Base-by-base conservation (phyloP, 2,329 filamentous ascomycete species). In the Thelonectria blattea region DNA sequence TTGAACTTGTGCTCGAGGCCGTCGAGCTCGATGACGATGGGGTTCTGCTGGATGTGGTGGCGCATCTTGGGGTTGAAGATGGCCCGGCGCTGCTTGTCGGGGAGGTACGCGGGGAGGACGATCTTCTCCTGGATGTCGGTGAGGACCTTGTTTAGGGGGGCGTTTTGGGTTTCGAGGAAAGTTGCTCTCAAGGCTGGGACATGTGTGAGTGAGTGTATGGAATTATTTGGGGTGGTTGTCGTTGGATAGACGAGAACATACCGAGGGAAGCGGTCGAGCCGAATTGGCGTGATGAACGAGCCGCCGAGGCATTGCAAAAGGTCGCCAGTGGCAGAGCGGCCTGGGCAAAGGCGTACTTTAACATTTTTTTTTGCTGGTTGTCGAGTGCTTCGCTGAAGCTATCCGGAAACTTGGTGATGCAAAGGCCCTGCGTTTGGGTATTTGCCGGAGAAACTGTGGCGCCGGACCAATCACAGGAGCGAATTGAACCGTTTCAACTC, bases 41-140 rank as follows among this genome's bases (percentile, higher is more conserved):
- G 84, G 70, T 88, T 84, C 37, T 78, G 74, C 60, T 82, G 75
- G 42, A 90, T 80, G 60, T 74, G 74, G 64, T 80, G 75, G 64
- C 78, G 75, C 72, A 81, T 77, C 62, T 79, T 80, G 14, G 71
- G 64, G 60, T 78, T 76, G 75, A 80, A 83, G 66, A 90, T 74
- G 60, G 83, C 79, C 65, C 82, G 78, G 67, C 79, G 82, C 75
- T 89, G 83, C 52, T 76, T 74, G 27, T 71, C 58, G 20, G 81
- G 79, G 27, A 91, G 83, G 71, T 87, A 84, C 32, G 80, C 75
- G n/a, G 87, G 87, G 43, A 90, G 75, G 71, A 90, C 83, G 72
- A 88, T 81, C 66, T 83, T 83, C 47, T 81, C 75, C 64, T 87
- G 85, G 70, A 90, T 81, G 20, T 69, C 74, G 42, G 74, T 72